Percentiles rank a stretch among this genome's conserved stretches.
Evolutionary conservation across 1,284 basidiomycete species (phyloP).

Genomic region (Inonotus obliquus): DNA sequence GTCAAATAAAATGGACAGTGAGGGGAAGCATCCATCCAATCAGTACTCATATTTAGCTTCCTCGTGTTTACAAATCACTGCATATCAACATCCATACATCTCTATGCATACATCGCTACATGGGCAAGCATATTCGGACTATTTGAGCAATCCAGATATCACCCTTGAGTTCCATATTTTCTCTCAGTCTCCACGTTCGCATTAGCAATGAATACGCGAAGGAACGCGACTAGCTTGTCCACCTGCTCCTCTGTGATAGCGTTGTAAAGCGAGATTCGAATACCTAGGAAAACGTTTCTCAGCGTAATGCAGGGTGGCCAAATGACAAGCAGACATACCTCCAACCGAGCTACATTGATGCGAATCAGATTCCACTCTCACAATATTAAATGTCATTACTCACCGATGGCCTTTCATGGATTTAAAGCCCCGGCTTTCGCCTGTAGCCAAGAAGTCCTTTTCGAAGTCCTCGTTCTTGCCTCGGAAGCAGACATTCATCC

Average conservation of each 20-base stretch:
- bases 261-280: conserved; percentile 93
- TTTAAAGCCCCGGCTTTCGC: conserved; percentile 74
- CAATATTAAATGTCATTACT: conserved; percentile 27
- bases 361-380: conserved; percentile 1
- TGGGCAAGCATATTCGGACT: too few species aligned
- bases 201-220: conserved; percentile 43
- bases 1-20: too few species aligned
- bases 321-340: conserved; percentile 34
- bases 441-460: conserved; percentile 73
- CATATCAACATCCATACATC: too few species aligned
- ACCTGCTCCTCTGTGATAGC: conserved; percentile 82
- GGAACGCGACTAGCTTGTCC: conserved; percentile 57
- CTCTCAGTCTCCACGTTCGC: not conserved
- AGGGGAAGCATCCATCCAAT: too few species aligned
- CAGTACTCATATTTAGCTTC: too few species aligned
- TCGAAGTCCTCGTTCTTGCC: conserved; percentile 57
- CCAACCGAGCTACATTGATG: conserved; percentile 50
- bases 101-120: too few species aligned
- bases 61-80: too few species aligned
- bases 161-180: too few species aligned
- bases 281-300: conserved; percentile 43
- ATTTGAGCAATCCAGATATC: too few species aligned
- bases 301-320: conserved; percentile 21
- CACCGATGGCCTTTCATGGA: conserved; percentile 90
- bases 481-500: conserved; percentile 91